Conservation (phyloP, 805 yeast species). For the Metschnikowia gelsemii region DNA sequence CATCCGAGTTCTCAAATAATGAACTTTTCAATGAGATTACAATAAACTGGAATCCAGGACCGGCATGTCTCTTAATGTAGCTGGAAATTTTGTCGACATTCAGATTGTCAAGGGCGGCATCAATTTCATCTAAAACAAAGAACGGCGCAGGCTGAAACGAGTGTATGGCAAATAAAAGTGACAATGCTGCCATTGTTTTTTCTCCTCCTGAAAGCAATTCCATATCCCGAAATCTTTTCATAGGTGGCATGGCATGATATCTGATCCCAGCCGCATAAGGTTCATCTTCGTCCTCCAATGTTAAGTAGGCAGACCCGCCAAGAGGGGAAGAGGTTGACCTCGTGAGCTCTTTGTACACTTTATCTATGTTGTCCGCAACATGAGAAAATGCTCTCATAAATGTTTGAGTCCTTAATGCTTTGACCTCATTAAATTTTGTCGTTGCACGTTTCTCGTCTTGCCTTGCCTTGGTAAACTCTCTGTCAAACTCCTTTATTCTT, state of each 20-base stretch:
- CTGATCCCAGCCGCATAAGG: slow-evolving; percentile 82
- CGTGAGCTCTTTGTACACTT: slow-evolving; percentile 83
- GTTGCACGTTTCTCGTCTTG: slow-evolving; percentile 55
- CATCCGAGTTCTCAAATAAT: slow-evolving; percentile 83
- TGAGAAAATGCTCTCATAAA: slow-evolving; percentile 78
- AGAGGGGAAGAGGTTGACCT: slow-evolving; percentile 65
- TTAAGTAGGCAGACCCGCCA: slow-evolving; percentile 92
- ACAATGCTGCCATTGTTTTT: slow-evolving; percentile 93
- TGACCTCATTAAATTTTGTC: slow-evolving; percentile 58
- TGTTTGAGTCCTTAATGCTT: slow-evolving; percentile 53
- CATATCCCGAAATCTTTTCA: slow-evolving; percentile 90
- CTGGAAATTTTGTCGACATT: slow-evolving; percentile 87
- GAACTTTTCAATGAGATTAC: slow-evolving; percentile 89
- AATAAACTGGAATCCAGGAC: slow-evolving; percentile 82
- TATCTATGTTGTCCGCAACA: slow-evolving; percentile 68
- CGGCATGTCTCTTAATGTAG: slow-evolving; percentile 72
- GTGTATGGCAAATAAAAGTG: slow-evolving; percentile 86
- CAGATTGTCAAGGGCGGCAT: slow-evolving; percentile 91
- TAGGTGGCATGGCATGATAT: slow-evolving; percentile 95
- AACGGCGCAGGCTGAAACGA: slow-evolving; percentile 92
- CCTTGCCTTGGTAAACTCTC: slow-evolving; percentile 62
- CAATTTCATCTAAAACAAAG: slow-evolving; percentile 95
- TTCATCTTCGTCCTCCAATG: slow-evolving; percentile 84
- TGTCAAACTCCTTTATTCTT: slow-evolving; percentile 58
- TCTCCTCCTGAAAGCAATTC: slow-evolving; percentile 95